These are phyloP conservation scores for Crepidotus variabilis DNA, from an alignment of 768 basidiomycete genomes.

Conservation along the genomic window DNA sequence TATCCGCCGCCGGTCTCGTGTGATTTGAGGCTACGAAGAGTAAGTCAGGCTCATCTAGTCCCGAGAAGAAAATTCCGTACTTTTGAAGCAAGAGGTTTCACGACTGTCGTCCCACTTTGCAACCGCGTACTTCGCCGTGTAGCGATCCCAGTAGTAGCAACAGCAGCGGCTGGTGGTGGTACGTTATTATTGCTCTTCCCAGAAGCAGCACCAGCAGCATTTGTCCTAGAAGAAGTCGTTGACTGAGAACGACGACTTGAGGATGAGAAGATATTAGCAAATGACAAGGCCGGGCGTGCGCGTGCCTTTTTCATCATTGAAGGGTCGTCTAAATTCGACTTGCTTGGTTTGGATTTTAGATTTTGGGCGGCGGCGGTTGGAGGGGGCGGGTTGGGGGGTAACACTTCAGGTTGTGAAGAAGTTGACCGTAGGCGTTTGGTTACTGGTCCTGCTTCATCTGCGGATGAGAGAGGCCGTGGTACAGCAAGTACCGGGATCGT, in stretches of 20 bases:
- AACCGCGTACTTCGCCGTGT: slow-evolving; percentile 76
- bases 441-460: slow-evolving; percentile 77
- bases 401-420: slow-evolving; percentile 44
- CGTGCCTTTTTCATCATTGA: slow-evolving; percentile 83
- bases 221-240: slow-evolving; percentile 53
- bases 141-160: slow-evolving; percentile 24
- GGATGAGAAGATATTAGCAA: slow-evolving; percentile 88
- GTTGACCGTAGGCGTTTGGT: slow-evolving; percentile 73
- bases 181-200: slow-evolving; percentile 5
- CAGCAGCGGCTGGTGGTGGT: slow-evolving; percentile 30
- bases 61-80: slow-evolving; percentile 1
- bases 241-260: slow-evolving; percentile 71
- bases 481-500: slow-evolving; percentile 41
- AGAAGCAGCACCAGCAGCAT: slow-evolving; percentile 26
- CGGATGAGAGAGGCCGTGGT: slow-evolving; percentile 73
- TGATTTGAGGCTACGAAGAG: slow-evolving; percentile 19
- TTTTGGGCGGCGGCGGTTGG: neutral
- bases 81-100: neutral
- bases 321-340: slow-evolving; percentile 63
- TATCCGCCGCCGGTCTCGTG: slow-evolving; percentile 59
- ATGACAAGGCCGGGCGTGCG: slow-evolving; percentile 83
- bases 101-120: slow-evolving; percentile 35
- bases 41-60: neutral
- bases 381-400: neutral
- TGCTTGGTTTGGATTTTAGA: slow-evolving; percentile 55